Base-by-base conservation (phyloP, 2,329 filamentous ascomycete genomes). In the Chalaropsis ovoidea region DNA sequence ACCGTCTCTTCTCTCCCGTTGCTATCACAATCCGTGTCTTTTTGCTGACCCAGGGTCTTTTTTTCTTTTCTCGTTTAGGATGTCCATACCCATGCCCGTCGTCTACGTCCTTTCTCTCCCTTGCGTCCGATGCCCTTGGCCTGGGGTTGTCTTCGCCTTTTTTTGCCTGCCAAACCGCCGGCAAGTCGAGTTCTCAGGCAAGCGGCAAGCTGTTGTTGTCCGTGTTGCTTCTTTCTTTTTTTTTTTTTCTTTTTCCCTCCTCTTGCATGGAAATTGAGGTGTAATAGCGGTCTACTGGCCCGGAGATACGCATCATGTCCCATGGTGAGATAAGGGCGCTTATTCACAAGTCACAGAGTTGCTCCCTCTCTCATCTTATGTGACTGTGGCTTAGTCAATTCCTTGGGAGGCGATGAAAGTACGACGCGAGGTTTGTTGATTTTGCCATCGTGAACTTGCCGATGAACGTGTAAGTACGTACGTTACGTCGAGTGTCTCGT, bases 1-100 rank as follows among this genome's bases (percentile, higher is more conserved):
- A 58, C 4, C 17, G 47, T 52, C 22, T 24, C 31, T 58, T 35
- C 17, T n/a, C 24, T 58, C 54, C 54, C 54, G 54, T 58, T 58
- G 27, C 54, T 10, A 58, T 31, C 31, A 35, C 27, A 35, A 58
- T 39, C 17, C 17, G 24, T 58, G 24, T 11, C n/a, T 39, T n/a
- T 58, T 27, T 58, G 15, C 17, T 58, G 4, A 5, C 17, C 54
- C 8, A 39, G 52, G 52, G 15, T 58, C 15, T 58, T 58, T 58
- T 58, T n/a, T 35, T 39, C 2, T 39, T n/a, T 35, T n/a, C 54
- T 58, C 43, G 15, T 47, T 47, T 58, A 7, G 13, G 15, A 35
- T 35, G 27, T 35, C 17, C 13, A 31, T 31, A 35, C 13, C 24
- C 54, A 58, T 62, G 60, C 60, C 15, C 11, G 19, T 24, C 11